Base-by-base conservation (phyloP, 1,284 basidiomycete genomes). In the Rhodotorula sp. region DNA sequence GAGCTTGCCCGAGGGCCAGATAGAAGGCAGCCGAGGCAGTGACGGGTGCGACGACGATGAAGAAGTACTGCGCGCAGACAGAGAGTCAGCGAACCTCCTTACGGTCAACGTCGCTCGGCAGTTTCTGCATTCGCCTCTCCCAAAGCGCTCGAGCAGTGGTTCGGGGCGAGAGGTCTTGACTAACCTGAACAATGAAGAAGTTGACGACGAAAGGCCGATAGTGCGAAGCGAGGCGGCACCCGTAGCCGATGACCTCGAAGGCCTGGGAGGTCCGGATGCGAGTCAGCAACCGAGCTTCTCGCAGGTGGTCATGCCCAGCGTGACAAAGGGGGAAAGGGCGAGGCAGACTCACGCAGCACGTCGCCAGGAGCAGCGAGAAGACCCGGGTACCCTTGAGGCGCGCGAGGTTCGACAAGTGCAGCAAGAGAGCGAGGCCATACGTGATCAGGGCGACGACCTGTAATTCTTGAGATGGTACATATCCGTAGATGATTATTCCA, bases 1-100 rank as follows among this genome's bases (percentile, higher is more conserved):
- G 78, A 67, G 48, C 71, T 64, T 54, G 82, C 63, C 45, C 83
- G 76, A 55, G 57, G 21, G 57, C 78, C 78, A 27, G 79, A 80
- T 46, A 73, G 54, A 82, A 79, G 0, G 82, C 82, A 10, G 82
- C 82, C 7, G 82, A 78, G 74, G 82, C 80, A 34, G 82, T 78
- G 17, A 83, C 80, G 0, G 83, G 83, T 0, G 82, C 80, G 78
- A 81, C 61, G 50, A 84, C 82, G 66, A 84, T 83, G 62, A 84
- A 75, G 58, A 83, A 83, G 77, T 83, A 83, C 62, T 82, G 80
- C 34, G 34, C 34, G 34, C 34, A 34, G 34, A 34, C 34, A 34
- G 34, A 34, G 34, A 34, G 34, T 34, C 34, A 34, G 34, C 34
- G 34, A 34, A 34, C 34, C 34, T 34, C 34, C 34, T 5, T 34